These are phyloP conservation scores for Ophiostoma piceae DNA, from an alignment of 2,329 filamentous ascomycete species.

Conservation along the genomic window DNA sequence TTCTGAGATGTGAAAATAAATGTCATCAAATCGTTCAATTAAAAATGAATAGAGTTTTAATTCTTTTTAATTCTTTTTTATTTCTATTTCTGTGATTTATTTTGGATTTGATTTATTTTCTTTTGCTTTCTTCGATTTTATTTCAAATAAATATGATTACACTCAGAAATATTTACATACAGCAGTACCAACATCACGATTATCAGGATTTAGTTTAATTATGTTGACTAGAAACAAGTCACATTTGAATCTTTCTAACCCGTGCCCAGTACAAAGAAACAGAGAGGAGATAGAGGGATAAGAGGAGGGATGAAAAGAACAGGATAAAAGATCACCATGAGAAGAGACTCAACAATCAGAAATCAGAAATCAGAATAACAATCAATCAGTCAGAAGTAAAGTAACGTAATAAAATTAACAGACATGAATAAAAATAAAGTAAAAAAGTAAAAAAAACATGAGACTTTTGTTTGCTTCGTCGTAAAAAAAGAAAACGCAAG, in stretches of 20 bases:
- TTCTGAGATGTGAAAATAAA: too few relatives aligned
- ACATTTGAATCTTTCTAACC: not conserved
- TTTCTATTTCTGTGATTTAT: too few relatives aligned
- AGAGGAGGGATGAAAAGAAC: not conserved
- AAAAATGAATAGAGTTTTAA: too few relatives aligned
- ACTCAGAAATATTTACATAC: too few relatives aligned
- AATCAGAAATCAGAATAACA: too few relatives aligned
- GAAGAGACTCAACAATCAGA: not conserved
- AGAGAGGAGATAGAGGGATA: not conserved
- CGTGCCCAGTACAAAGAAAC: not conserved
- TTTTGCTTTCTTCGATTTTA: too few relatives aligned
- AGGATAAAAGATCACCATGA: not conserved
- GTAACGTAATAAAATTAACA: not conserved
- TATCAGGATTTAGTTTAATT: too few relatives aligned
- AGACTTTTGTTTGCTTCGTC: constrained; percentile 17
- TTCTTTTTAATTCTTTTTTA: too few relatives aligned
- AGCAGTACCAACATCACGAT: too few relatives aligned
- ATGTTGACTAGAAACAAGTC: not conserved
- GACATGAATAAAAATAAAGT: constrained; percentile 15
- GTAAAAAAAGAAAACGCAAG: constrained; percentile 12
- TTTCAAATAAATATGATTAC: too few relatives aligned
- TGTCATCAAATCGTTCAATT: too few relatives aligned
- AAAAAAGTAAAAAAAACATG: constrained; percentile 7
- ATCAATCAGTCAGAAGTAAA: not conserved
- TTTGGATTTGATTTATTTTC: too few relatives aligned